phyloP scores from a whole-genome alignment of 108 stramenopile genomes.

The Skeletonema grethae region DNA sequence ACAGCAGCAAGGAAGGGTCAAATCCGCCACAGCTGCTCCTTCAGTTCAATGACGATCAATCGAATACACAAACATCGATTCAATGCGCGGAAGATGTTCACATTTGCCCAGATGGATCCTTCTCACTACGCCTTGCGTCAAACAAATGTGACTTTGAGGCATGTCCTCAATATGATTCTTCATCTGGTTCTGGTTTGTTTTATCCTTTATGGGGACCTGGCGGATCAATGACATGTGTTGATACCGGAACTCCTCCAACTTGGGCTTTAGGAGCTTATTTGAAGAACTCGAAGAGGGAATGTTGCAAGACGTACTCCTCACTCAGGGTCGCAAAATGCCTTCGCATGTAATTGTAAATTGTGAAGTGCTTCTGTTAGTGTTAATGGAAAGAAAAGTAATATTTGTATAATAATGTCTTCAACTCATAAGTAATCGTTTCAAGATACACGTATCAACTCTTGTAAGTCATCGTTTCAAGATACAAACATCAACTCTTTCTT shows the following conservation, averaged over 20 bases:
- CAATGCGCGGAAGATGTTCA: conserved; percentile 8
- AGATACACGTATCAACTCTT: too few relatives aligned
- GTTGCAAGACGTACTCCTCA: conserved; percentile 37
- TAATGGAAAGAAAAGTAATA: too few relatives aligned
- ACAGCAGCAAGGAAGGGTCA: conserved; percentile 36
- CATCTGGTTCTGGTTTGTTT: conserved; percentile 12
- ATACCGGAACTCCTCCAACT: conserved; percentile 18
- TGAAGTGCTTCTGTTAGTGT: too few relatives aligned
- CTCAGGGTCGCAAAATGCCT: conserved; percentile 36
- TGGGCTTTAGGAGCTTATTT: conserved; percentile 45
- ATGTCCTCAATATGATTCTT: conserved; percentile 7
- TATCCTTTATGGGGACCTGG: conserved; percentile 36
- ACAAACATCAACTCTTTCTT: too few relatives aligned
- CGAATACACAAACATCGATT: not conserved
- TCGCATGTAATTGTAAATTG: too few relatives aligned
- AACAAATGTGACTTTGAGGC: conserved; percentile 20
- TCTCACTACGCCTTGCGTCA: conserved; percentile 8
- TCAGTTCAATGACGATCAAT: conserved; percentile 9
- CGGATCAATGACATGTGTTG: conserved; percentile 20
- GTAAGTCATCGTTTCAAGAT: too few relatives aligned
- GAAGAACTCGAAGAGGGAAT: conserved; percentile 37
- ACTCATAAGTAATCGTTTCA: too few relatives aligned
- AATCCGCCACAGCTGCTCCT: conserved; percentile 35
- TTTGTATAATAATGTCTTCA: too few relatives aligned
- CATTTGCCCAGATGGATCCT: conserved; percentile 23